Base-by-base conservation (phyloP, 1,284 basidiomycete genomes). In the Cryptococcus jaspeensis region DNA sequence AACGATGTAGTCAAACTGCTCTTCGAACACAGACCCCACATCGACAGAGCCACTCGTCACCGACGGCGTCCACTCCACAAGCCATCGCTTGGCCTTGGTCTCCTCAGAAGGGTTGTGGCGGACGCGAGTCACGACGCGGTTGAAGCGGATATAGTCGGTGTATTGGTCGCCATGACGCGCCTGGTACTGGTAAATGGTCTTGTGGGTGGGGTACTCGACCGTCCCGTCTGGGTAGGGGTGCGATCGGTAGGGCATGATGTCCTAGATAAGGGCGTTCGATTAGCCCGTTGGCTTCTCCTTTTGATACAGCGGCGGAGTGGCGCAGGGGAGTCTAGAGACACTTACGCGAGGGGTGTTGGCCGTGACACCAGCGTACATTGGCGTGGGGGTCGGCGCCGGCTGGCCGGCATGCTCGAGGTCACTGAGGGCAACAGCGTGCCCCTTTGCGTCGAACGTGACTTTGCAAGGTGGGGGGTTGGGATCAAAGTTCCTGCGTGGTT, bases 281-380 rank as follows among this genome's bases (percentile, higher is more conserved):
- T n/a, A n/a, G n/a, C n/a, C n/a, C n/a, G n/a, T n/a, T n/a, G n/a
- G n/a, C n/a, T n/a, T n/a, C n/a, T n/a, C n/a, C n/a, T n/a, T n/a
- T n/a, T n/a, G n/a, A n/a, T n/a, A n/a, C 42, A 44, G 42, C 38
- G 38, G 12, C 38, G n/a, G 38, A 11, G 38, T 48, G 22, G 22
- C 11, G 22, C 15, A 39, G 12, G 11, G 38, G 38, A n/a, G 11
- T 28, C 23, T 16, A 13, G 35, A 18, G n/a, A n/a, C n/a, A 53
- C 56, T 50, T 40, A 58, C 56, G 36, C 56, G 49, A 15, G 56
- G 56, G 18, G 56, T 58, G 28, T 58, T 58, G 5, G 56, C 56
- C 23, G 52, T 53, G 41, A 58, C 56, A 11, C 56, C 56, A 8
- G 56, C 56, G 18, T 58, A 58, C 56, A 58, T 58, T 2, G 56